Evolutionary conservation across 176 grass and related monocot species (phyloP).

Genomic region (Pontederia crassipes): DNA sequence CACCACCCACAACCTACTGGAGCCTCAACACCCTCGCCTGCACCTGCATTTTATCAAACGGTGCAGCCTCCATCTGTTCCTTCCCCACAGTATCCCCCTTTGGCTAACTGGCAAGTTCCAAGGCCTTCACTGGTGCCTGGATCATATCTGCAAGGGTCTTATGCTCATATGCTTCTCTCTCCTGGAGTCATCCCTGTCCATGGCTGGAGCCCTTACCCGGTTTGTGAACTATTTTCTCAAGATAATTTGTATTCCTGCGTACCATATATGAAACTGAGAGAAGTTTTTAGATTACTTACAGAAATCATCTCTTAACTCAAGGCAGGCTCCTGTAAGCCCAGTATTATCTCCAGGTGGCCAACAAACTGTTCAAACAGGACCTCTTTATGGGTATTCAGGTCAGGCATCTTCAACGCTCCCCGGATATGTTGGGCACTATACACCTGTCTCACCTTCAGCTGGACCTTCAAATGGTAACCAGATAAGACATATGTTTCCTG

Average conservation of each 20-base stretch:
- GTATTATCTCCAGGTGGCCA: slow-evolving; percentile 20
- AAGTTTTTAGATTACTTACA: slow-evolving; percentile 1
- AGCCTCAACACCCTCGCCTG: slow-evolving; percentile 10
- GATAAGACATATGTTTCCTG: slow-evolving; percentile 20
- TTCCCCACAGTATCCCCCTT: slow-evolving; percentile 53
- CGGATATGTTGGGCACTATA: slow-evolving; percentile 13
- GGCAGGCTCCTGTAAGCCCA: slow-evolving; percentile 26
- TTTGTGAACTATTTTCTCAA: slow-evolving; percentile 19
- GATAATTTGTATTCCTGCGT: background rate
- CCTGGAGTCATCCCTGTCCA: slow-evolving; percentile 62
- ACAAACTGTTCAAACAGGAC: slow-evolving; percentile 28
- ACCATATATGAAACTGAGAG: background rate
- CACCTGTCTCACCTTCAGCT: slow-evolving; percentile 9
- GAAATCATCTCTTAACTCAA: background rate
- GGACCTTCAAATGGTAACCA: slow-evolving; percentile 16
- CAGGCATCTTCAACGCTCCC: slow-evolving; percentile 15
- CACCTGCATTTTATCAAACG: slow-evolving; percentile 6
- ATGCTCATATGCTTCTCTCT: slow-evolving; percentile 62
- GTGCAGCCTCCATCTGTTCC: slow-evolving; percentile 23
- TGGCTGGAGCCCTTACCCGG: slow-evolving; percentile 86
- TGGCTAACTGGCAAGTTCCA: slow-evolving; percentile 55
- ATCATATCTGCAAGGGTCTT: slow-evolving; percentile 41
- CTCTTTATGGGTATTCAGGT: slow-evolving; percentile 19
- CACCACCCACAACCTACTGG: slow-evolving; percentile 16
- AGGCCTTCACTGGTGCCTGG: slow-evolving; percentile 51